Evolutionary conservation across 257 asterid genomes (phyloP).

Genomic region (Fraxinus anomala): DNA sequence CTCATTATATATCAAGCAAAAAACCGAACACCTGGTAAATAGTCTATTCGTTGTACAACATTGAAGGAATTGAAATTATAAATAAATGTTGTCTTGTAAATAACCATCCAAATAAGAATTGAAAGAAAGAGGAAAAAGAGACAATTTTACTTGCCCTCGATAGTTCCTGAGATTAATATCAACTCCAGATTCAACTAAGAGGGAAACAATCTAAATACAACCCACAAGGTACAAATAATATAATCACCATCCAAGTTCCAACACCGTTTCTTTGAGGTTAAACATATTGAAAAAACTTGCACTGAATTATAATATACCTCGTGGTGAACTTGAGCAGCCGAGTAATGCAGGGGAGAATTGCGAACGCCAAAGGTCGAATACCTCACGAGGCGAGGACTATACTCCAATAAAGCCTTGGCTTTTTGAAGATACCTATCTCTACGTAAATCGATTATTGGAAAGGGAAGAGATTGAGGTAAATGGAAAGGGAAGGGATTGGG

Average conservation of each 20-base stretch:
- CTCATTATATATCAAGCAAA: too few species aligned
- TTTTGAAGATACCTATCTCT: conserved; percentile 93
- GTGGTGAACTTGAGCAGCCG: conserved; percentile 91
- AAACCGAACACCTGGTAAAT: too few species aligned
- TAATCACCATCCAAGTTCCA: conserved; percentile 26
- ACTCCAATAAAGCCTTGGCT: conserved; percentile 88
- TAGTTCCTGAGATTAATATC: conserved; percentile 86
- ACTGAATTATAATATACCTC: conserved; percentile 50
- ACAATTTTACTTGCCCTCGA: conserved; percentile 67
- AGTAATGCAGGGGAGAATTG: conserved; percentile 85
- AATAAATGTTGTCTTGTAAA: background rate
- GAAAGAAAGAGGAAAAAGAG: background rate
- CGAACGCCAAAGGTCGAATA: conserved; percentile 89
- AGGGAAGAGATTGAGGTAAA: too few species aligned
- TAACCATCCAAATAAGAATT: background rate
- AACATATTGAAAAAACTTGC: conserved; percentile 7
- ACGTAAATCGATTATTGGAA: conserved; percentile 11
- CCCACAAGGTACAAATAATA: conserved; percentile 3
- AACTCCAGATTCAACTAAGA: conserved; percentile 78
- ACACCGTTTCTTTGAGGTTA: background rate
- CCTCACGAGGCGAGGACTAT: conserved; percentile 78
- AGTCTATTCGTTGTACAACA: background rate
- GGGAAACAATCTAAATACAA: conserved; percentile 64
- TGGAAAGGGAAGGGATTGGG: too few species aligned
- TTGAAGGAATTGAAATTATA: background rate